Conservation (phyloP, 805 yeast species). For the Candida koratica region DNA sequence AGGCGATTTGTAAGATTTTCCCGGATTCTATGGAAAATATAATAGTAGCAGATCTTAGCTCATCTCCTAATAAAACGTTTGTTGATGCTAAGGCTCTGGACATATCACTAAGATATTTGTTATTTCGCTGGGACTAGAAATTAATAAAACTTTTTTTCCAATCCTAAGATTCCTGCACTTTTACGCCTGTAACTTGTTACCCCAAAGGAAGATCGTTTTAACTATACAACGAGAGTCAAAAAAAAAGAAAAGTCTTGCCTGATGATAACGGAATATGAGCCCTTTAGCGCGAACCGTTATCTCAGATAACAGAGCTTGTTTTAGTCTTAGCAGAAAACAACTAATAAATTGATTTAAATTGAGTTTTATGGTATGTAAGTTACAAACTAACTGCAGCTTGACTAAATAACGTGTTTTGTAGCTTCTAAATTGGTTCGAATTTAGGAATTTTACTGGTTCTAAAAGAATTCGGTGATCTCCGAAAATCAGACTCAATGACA, state of each 20-base stretch:
- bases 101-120: no score
- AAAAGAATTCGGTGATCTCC: no score
- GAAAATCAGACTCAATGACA: no score
- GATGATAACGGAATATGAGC: constrained; percentile 5
- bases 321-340: no score
- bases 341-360: no score
- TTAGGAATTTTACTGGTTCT: no score
- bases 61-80: constrained; percentile 49
- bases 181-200: constrained; percentile 2
- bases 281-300: not conserved
- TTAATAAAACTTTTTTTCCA: not conserved
- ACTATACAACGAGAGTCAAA: constrained; percentile 4
- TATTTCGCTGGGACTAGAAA: no score
- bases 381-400: no score
- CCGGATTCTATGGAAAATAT: constrained; percentile 51
- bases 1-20: constrained; percentile 51
- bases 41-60: constrained; percentile 56
- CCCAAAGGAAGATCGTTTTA: constrained; percentile 1
- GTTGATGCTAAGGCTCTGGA: constrained; percentile 61
- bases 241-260: not conserved
- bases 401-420: no score
- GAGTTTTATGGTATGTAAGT: no score
- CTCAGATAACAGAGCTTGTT: no score
- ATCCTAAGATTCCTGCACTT: constrained; percentile 7
- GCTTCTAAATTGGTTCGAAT: no score